Percentiles rank a stretch among this genome's conserved stretches.
Conservation (phyloP, 352 stramenopile species). For the Globisporangium parvum region DNA sequence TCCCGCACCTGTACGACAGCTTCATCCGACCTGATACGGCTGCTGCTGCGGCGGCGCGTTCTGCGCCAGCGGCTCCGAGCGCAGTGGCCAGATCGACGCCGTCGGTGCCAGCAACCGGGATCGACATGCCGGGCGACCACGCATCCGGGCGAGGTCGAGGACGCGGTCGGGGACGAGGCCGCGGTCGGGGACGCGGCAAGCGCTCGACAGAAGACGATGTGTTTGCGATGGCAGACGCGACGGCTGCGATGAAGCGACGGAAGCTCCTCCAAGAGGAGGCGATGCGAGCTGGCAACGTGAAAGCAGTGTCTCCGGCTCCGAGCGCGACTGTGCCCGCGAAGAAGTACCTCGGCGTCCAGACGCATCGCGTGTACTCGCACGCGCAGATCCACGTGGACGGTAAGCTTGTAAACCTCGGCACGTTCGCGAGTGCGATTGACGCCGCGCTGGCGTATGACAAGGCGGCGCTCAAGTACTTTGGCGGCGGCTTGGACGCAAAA, state of each 20-base stretch:
- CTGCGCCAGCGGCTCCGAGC: conserved; percentile 7
- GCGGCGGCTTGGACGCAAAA: conserved; percentile 32
- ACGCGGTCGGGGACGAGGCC: conserved; percentile 35
- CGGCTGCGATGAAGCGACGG: conserved; percentile 22
- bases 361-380: conserved; percentile 66
- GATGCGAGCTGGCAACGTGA: not conserved
- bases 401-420: conserved; percentile 71
- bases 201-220: conserved; percentile 28
- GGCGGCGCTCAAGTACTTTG: conserved; percentile 70
- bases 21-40: conserved; percentile 37
- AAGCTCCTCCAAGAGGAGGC: conserved; percentile 17
- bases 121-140: conserved; percentile 2
- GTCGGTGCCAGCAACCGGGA: conserved; percentile 3
- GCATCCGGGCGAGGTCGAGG: conserved; percentile 20
- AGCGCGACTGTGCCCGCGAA: conserved; percentile 19
- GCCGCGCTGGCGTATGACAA: conserved; percentile 80
- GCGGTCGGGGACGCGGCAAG: conserved; percentile 44
- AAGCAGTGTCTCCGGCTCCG: not conserved
- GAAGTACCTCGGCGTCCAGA: conserved; percentile 68
- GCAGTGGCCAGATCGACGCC: too few relatives aligned
- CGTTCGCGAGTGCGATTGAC: conserved; percentile 59
- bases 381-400: conserved; percentile 77
- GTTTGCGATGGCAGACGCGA: not conserved
- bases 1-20: conserved; percentile 69
- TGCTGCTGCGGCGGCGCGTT: conserved; percentile 14